Evolutionary conservation across 768 basidiomycete species (phyloP).

Genomic region (Heimioporus sp.): DNA sequence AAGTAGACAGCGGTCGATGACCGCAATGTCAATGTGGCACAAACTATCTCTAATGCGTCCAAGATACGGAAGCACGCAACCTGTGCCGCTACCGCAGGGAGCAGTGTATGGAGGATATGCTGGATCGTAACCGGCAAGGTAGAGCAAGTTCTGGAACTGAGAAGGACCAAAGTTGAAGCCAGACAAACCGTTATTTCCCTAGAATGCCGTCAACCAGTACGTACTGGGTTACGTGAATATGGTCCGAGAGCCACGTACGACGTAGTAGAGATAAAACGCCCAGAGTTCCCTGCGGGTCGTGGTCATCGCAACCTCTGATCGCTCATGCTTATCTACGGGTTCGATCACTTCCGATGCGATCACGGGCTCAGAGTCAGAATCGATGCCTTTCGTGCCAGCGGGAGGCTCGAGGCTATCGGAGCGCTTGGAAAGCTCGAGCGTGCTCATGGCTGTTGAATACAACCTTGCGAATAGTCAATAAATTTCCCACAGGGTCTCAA

Average conservation of each 20-base stretch:
- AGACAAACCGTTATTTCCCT: conserved; percentile 67
- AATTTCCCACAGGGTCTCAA: too few relatives aligned
- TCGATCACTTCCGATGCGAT: too few relatives aligned
- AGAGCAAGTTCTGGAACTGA: conserved; percentile 73
- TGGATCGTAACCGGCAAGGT: conserved; percentile 71
- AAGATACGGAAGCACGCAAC: conserved; percentile 66
- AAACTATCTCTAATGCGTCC: conserved; percentile 58
- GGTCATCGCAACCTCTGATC: conserved; percentile 8
- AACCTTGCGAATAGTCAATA: not conserved
- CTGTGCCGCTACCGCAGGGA: conserved; percentile 46
- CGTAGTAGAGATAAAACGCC: conserved; percentile 60
- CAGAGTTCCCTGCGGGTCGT: conserved; percentile 53
- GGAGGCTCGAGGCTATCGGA: not conserved
- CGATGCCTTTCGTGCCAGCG: too few relatives aligned
- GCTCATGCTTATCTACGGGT: not conserved
- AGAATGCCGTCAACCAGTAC: not conserved
- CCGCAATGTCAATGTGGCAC: conserved; percentile 16
- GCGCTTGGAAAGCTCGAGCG: not conserved
- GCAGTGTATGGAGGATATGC: conserved; percentile 50
- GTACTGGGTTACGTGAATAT: not conserved
- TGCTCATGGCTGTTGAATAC: conserved; percentile 3
- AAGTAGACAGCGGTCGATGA: not conserved
- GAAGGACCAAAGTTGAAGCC: conserved; percentile 73
- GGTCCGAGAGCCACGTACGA: conserved; percentile 28
- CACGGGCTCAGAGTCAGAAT: too few relatives aligned